Conservation (phyloP, 192 early-diverging fungal species). For the Coemansia sp. region DNA sequence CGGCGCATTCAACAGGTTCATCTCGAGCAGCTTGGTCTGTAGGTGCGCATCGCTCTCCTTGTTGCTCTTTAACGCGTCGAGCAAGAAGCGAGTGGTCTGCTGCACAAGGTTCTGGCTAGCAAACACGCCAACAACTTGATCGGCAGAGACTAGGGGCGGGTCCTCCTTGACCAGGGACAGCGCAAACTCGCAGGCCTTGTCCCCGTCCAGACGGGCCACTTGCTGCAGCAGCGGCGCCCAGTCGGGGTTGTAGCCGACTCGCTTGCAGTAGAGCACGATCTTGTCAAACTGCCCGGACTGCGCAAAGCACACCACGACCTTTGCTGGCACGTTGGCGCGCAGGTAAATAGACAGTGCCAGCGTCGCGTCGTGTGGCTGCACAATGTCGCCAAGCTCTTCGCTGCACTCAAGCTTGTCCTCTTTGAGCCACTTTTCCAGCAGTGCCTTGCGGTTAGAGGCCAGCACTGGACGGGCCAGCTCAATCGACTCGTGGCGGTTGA, state of each 20-base stretch:
- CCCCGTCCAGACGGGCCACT: conserved; percentile 86
- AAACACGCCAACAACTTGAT: conserved; percentile 93
- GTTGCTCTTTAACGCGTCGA: conserved; percentile 95
- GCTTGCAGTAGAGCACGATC: conserved; percentile 92
- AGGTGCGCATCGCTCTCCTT: conserved; percentile 85
- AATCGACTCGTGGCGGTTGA: conserved; percentile 94
- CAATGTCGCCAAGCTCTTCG: conserved; percentile 97
- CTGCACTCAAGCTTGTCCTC: conserved; percentile 98
- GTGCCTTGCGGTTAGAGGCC: conserved; percentile 81
- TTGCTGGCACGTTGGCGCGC: conserved; percentile 88
- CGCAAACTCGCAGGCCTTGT: conserved; percentile 94
- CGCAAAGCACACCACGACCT: conserved; percentile 95
- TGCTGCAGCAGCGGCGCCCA: conserved; percentile 86
- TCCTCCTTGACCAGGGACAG: conserved; percentile 77
- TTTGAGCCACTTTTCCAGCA: conserved; percentile 98
- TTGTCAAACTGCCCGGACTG: conserved; percentile 95
- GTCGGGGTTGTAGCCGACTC: conserved; percentile 91
- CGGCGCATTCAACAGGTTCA: conserved; percentile 95
- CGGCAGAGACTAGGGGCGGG: conserved; percentile 75
- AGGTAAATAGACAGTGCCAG: conserved; percentile 93
- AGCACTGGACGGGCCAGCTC: conserved; percentile 91
- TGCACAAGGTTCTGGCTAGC: conserved; percentile 88
- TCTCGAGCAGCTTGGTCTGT: conserved; percentile 94
- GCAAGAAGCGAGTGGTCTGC: conserved; percentile 93
- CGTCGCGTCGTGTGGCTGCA: conserved; percentile 85